A percentile compares a stretch with the other conserved stretches of the same genome.
These are phyloP conservation scores for Globomyces pollinis-pini DNA, from an alignment of 192 early-diverging fungal species.

Conservation along the genomic window DNA sequence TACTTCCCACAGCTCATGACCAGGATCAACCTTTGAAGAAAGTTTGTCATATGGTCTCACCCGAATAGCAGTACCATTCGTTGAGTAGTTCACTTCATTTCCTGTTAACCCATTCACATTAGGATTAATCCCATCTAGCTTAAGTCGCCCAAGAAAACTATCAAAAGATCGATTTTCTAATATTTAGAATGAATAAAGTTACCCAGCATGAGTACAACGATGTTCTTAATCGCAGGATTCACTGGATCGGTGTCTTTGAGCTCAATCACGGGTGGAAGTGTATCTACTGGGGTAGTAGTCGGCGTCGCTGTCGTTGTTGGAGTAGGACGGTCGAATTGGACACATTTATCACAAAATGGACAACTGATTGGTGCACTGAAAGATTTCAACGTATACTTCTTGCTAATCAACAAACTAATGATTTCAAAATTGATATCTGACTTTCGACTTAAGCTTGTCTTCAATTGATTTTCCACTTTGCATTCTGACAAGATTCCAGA, in stretches of 20 bases:
- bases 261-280: no score
- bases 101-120: constrained; percentile 7
- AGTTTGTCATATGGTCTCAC: neutral
- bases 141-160: constrained; percentile 13
- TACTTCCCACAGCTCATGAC: constrained; percentile 7
- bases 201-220: constrained; percentile 19
- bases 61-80: neutral
- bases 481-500: no score
- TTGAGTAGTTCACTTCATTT: neutral
- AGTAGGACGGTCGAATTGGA: no score
- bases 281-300: no score
- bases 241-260: constrained; percentile 1
- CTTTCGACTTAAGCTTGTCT: no score
- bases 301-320: no score
- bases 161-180: constrained; percentile 32
- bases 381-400: no score
- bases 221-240: neutral
- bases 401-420: no score
- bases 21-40: constrained; percentile 12
- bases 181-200: neutral
- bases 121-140: neutral
- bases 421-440: no score
- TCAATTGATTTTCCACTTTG: no score
- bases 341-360: no score
- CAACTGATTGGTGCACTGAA: no score